Evolutionary conservation across 148 eudicot genomes (phyloP), one percentile per base, ranked within the genome.

Genomic region (Vaccinium myrtillus): DNA sequence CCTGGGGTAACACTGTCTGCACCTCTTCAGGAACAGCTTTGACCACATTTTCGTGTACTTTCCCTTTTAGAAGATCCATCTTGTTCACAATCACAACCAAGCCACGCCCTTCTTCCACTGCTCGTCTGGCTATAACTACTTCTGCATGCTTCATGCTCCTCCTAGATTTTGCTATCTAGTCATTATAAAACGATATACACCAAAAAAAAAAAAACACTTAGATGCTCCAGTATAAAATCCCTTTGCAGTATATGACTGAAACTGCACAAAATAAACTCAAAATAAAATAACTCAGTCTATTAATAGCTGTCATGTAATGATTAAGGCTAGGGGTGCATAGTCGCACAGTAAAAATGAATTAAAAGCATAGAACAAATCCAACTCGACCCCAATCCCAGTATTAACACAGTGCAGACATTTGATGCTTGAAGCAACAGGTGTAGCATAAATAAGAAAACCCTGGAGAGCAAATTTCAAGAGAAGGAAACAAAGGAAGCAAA

Each of bases 51-150:
- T 93, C 95, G 80, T 93, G 92, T 48, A 89, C 81, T 81, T 83
- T 92, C 83, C 90, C 92, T 87, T 85, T 91, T 84, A 97, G 78
- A 76, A 97, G 93, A 89, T 97, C 98, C 94, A 97, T 92, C 85
- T 97, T 97, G 90, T 97, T 97, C 81, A 97, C 99, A 77, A 97
- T 86, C 39, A 97, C 89, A 25, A 97, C 93, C 89, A 97, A 87
- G 50, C 99, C 98, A 74, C 99, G 95, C 51, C 99, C 99, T 92
- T 97, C 99, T 86, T 95, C 99, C 82, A 97, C 94, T n/a, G 98
- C 94, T 80, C 94, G 94, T 88, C 99, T 93, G 65, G 99, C 99
- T 85, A 97, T 97, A 16, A 94, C 95, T 82, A 95, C 91, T 90
- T 97, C 99, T 53, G 94, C 96, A 89, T 97, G 99, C 63, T 92